Base-by-base conservation (phyloP, 805 yeast genomes). In the Phaffomyces antillensis region DNA sequence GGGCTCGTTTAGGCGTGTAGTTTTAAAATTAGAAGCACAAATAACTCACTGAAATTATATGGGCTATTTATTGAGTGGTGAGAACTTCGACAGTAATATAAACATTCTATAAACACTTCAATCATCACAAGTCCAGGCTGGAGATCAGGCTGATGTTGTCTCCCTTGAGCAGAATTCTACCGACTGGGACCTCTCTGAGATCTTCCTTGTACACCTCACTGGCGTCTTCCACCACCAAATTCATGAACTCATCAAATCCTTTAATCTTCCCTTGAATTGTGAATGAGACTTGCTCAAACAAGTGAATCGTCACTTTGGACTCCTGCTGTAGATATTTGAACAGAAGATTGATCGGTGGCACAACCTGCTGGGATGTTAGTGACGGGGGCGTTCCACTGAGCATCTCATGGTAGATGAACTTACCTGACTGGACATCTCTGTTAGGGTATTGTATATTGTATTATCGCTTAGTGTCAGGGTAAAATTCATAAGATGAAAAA, bases 241-340 rank as follows among this genome's bases (percentile, higher is more conserved):
- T 93, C 99, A 93, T 95, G 59, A 90, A 91, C 67, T 95, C 99
- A 64, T 93, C 99, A 64, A 95, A 91, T 1, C 99, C 99, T 48
- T 83, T 72, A 28, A 93, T 81, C 49, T 74, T 77, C 2, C 99
- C 99, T 54, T 84, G 86, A 28, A 91, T 76, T 52, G 95, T 72
- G 52, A 74, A 72, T 18, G 79, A 80, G 0, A 81, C 75, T 63
- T 93, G 96, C 58, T 93, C 98, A 53, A 75, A 89, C 11, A 93
- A 70, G 97, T 97, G 91, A 32, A 93, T 78, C 8, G 83, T 77
- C 31, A 93, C 97, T 17, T 71, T 67, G 1, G 85, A 69, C 55
- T 86, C 91, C 54, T 85, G 85, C 62, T 90, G 96, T 50, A 91
- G 73, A 59, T 78, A 85, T 62, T 85, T 83, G 72, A 90, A 93